Base-by-base conservation (phyloP, 306 rosid genomes). In the Medicago lupulina region DNA sequence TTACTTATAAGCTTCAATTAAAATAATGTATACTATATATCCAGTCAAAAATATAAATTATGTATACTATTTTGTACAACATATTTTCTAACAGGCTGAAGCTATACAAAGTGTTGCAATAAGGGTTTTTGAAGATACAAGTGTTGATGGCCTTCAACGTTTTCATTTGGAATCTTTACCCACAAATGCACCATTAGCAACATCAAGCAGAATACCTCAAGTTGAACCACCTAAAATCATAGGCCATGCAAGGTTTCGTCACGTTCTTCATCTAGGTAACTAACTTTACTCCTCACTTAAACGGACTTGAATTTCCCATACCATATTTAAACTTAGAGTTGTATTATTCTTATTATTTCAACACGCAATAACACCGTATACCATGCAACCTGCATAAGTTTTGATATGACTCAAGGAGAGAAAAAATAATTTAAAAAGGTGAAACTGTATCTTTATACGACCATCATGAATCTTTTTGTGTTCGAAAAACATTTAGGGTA, bases 161-260 rank as follows among this genome's bases (percentile, higher is more conserved):
- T 64, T 36, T 41, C 10, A 41, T 10, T 66, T 41, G 53, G 54
- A 66, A 18, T 66, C 51, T 66, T 40, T 65, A 7, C 2, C 43
- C 1, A 8, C 63, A 21, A 18, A 28, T 3, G 41, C 3, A 36
- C 19, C 34, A 21, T 34, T 34, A 34, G 38, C 6, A 34, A 7
- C 38, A 34, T 34, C 38, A 34, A 13, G 25, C 7, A 17, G 19
- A 25, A 28, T 23, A 14, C 66, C 21, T 43, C 53, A 44, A 58
- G 68, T 8, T 46, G 40, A 14, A 5, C 69, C 28, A 60, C 4
- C 3, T 2, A 60, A 23, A 1, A 60, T 5, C 38, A 7, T 53
- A 8, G 19, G 7, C 11, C 62, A 49, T 62, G 73, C 68, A 13
- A 59, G 39, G 17, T 46, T 68, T 17, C 59, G 25, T 77, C 25